phyloP scores from a whole-genome alignment of 2,329 filamentous ascomycete genomes.

The Triangularia setosa region DNA sequence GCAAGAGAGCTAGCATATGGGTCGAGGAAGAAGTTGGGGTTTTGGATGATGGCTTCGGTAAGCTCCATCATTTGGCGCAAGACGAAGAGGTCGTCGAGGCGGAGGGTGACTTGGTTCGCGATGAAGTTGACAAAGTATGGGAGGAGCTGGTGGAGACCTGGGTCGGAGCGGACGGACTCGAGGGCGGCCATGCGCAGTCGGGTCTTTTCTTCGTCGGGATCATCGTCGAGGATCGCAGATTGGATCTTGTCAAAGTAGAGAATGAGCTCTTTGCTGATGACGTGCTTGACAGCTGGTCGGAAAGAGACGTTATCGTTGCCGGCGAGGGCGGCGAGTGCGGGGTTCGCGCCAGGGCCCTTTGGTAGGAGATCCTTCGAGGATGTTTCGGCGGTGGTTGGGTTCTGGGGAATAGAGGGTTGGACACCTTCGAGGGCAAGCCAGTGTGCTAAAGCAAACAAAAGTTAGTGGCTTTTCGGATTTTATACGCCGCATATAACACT shows the following conservation, averaged over 20 bases:
- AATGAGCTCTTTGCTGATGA: slow-evolving; percentile 91
- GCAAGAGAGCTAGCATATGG: slow-evolving; percentile 62
- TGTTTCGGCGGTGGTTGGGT: slow-evolving; percentile 82
- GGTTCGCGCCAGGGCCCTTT: slow-evolving; percentile 85
- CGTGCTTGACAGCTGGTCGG: slow-evolving; percentile 91
- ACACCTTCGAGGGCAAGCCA: slow-evolving; percentile 98
- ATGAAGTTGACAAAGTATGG: slow-evolving; percentile 97
- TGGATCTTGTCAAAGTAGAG: slow-evolving; percentile 97
- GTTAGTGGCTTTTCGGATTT: not conserved
- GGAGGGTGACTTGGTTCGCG: slow-evolving; percentile 92
- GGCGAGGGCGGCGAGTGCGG: slow-evolving; percentile 75
- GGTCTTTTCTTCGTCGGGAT: slow-evolving; percentile 70
- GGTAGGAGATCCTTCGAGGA: slow-evolving; percentile 80
- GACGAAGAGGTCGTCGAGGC: slow-evolving; percentile 83
- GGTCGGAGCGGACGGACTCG: slow-evolving; percentile 80
- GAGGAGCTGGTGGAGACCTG: slow-evolving; percentile 88
- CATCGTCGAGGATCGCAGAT: slow-evolving; percentile 80
- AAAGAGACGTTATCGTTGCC: slow-evolving; percentile 80
- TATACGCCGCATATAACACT: slow-evolving; percentile 20
- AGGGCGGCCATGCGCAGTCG: slow-evolving; percentile 78
- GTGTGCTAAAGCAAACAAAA: slow-evolving; percentile 58
- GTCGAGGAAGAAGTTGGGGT: slow-evolving; percentile 70
- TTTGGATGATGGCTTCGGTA: slow-evolving; percentile 77
- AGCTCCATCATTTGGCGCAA: slow-evolving; percentile 91
- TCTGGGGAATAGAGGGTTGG: slow-evolving; percentile 93